Base-by-base conservation (phyloP, 192 early-diverging fungal species). In the Entomortierella parvispora region DNA sequence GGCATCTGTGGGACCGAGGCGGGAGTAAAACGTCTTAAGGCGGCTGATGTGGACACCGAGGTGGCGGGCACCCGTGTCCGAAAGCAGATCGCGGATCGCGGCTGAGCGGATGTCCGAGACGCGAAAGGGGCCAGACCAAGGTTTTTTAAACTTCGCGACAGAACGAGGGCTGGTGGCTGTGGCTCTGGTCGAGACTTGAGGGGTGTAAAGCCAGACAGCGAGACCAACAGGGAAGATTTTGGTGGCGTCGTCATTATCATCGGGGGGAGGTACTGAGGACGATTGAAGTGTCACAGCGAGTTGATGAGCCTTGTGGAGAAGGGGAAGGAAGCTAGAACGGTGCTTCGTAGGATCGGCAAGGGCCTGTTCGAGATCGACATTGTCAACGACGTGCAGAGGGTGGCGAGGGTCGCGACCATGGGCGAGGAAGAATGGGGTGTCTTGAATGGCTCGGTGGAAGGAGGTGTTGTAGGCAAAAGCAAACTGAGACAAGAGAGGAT, bases 381-480 rank as follows among this genome's bases (percentile, higher is more conserved):
- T 9, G 12, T 40, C 12, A 12, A 40, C 12, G 12, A 40, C 37
- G 12, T 40, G 37, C n/a, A n/a, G n/a, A n/a, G n/a, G n/a, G n/a
- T n/a, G n/a, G n/a, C 37, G 37, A 40, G 37, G 37, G 12, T 40
- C 37, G 37, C 37, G 37, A 12, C 37, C 37, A 40, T 40, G 37
- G 5, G 44, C 33, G 28, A 58, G 11, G 14, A 67, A 58, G 46
- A 58, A 67, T 1, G 65, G 63, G 0, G 53, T 65, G 28, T 65
- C 63, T 18, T 44, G 63, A 17, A 65, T 54, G 9, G 53, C 42
- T 2, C 43, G 51, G 29, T 65, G 51, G n/a, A 58, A 57, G 0
- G 55, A 26, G 0, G 45, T 49, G 46, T 67, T 58, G 46, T 67
- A 67, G 3, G 55, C 65, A n/a, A 67, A 67, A 12, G 65, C 25